phyloP scores from a whole-genome alignment of 192 early-diverging fungal genomes.

The Lobosporangium transversale region DNA sequence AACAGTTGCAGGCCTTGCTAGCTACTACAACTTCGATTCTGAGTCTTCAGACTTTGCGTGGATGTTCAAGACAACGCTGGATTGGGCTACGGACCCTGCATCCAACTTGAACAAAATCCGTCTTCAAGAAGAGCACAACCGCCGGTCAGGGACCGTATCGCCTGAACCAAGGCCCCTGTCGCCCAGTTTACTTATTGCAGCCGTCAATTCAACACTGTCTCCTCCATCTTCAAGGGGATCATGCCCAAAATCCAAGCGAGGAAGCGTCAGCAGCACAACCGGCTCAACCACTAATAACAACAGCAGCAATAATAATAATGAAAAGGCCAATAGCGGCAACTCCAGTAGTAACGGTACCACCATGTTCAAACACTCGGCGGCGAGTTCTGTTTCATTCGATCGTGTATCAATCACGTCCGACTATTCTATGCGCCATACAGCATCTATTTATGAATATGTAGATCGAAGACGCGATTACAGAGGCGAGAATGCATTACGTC shows the following conservation, averaged over 20 bases:
- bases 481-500: constrained; percentile 31
- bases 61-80: constrained; percentile 52
- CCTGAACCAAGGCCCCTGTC: background rate
- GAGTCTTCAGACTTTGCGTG: constrained; percentile 46
- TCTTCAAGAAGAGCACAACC: background rate
- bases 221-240: constrained; percentile 29
- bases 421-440: background rate
- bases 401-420: constrained; percentile 14
- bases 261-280: constrained; percentile 11
- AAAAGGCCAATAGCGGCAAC: background rate
- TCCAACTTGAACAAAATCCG: background rate
- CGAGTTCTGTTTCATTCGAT: constrained; percentile 26
- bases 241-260: constrained; percentile 20
- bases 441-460: constrained; percentile 23
- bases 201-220: constrained; percentile 6
- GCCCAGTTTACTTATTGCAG: background rate
- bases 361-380: background rate
- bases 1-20: constrained; percentile 18
- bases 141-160: background rate
- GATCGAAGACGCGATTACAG: constrained; percentile 27
- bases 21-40: constrained; percentile 47
- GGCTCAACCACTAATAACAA: background rate
- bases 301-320: constrained; percentile 2
- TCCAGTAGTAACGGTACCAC: background rate
- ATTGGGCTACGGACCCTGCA: constrained; percentile 32